Conservation (phyloP, 768 basidiomycete species). For the Suillus ampliporus region DNA sequence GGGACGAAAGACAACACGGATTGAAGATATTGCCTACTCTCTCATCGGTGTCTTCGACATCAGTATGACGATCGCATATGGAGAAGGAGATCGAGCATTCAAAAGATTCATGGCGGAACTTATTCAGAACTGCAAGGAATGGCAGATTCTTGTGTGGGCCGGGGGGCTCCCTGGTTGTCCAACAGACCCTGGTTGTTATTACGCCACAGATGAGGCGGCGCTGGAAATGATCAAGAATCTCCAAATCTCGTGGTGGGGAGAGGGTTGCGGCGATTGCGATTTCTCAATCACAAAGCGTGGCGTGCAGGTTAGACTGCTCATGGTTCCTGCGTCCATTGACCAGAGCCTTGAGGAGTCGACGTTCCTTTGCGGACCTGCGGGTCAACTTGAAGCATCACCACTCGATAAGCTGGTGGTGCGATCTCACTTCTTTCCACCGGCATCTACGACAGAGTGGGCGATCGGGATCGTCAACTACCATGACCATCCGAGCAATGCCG, state of each 20-base stretch:
- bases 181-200: constrained; percentile 3
- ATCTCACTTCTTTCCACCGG: constrained; percentile 3
- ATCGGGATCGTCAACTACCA: constrained; percentile 12
- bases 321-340: neutral
- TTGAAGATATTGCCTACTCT: constrained; percentile 25
- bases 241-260: constrained; percentile 7
- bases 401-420: constrained; percentile 1
- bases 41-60: constrained; percentile 21
- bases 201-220: neutral
- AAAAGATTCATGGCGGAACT: constrained; percentile 16
- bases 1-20: constrained; percentile 19
- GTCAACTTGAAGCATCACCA: neutral
- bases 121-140: constrained; percentile 15
- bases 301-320: constrained; percentile 7
- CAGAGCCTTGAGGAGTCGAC: constrained; percentile 8
- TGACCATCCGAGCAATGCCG: neutral
- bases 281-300: constrained; percentile 14
- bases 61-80: constrained; percentile 20
- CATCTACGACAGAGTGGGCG: constrained; percentile 10
- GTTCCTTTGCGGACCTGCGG: neutral
- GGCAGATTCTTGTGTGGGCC: constrained; percentile 14
- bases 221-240: constrained; percentile 4
- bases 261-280: constrained; percentile 5
- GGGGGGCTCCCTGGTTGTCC: constrained; percentile 5
- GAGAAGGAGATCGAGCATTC: constrained; percentile 23